Conservation (phyloP, 208 protist species). For the Trypanosoma lewisi region DNA sequence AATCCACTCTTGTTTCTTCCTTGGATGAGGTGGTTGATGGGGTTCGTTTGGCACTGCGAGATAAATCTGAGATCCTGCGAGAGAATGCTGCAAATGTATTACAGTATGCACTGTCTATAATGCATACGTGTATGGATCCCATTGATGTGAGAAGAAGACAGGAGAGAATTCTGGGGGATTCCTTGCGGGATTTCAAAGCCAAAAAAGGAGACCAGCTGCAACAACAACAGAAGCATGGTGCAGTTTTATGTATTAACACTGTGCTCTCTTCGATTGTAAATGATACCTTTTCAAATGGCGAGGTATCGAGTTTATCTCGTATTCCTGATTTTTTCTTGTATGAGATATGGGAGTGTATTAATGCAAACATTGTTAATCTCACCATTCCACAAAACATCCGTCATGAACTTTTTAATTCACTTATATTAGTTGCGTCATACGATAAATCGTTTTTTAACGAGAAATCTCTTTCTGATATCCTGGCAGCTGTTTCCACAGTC, state of each 20-base stretch:
- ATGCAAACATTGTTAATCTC: conserved; percentile 33
- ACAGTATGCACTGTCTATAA: conserved; percentile 50
- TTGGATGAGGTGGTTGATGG: conserved; percentile 58
- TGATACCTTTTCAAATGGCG: conserved; percentile 27
- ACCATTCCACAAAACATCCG: conserved; percentile 31
- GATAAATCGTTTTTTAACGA: conserved; percentile 63
- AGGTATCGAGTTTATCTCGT: conserved; percentile 42
- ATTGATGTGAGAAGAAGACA: conserved; percentile 55
- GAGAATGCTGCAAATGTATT: conserved; percentile 45
- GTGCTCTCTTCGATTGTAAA: conserved; percentile 58
- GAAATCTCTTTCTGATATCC: conserved; percentile 43
- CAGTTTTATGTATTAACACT: conserved; percentile 65
- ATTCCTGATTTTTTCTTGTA: conserved; percentile 34
- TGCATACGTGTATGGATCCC: conserved; percentile 59
- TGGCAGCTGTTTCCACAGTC: conserved; percentile 35
- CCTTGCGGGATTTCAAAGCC: conserved; percentile 38
- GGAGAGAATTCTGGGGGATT: conserved; percentile 59
- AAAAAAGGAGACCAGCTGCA: conserved; percentile 31
- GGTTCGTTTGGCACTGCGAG: conserved; percentile 50
- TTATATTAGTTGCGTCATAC: conserved; percentile 77
- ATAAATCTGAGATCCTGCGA: conserved; percentile 42
- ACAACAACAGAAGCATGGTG: too few relatives aligned
- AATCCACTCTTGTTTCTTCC: conserved; percentile 51
- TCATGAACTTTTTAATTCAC: conserved; percentile 47
- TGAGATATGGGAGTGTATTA: conserved; percentile 62